These are phyloP conservation scores for Dinochytrium kinnereticum DNA, from an alignment of 371 early-diverging fungal species.

Conservation along the genomic window DNA sequence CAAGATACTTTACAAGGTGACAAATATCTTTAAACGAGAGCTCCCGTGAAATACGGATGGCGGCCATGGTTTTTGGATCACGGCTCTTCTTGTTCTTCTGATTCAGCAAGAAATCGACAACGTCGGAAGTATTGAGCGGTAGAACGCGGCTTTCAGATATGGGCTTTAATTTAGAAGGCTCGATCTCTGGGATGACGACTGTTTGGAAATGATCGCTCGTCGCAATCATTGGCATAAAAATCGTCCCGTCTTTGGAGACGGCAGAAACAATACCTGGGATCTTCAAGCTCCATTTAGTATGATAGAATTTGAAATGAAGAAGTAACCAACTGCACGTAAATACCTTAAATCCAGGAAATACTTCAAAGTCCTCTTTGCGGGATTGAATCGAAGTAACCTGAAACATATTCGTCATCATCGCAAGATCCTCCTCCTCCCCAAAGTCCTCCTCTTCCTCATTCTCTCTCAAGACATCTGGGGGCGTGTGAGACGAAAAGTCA, in stretches of 20 bases:
- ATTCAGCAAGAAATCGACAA: too few relatives aligned
- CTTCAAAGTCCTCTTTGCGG: background rate
- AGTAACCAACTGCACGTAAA: background rate
- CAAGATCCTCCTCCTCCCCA: constrained; percentile 5
- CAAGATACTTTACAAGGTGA: too few relatives aligned
- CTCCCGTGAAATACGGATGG: too few relatives aligned
- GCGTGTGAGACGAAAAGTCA: background rate
- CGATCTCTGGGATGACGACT: background rate
- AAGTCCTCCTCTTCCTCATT: background rate
- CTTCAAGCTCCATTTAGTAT: too few relatives aligned
- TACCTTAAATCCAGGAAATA: constrained; percentile 8
- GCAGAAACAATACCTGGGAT: background rate
- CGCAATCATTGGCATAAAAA: background rate
- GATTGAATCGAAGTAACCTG: constrained; percentile 1
- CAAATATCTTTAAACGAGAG: too few relatives aligned
- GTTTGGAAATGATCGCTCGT: constrained; percentile 1
- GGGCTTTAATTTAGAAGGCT: too few relatives aligned
- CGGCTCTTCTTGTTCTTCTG: too few relatives aligned
- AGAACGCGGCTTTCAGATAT: too few relatives aligned
- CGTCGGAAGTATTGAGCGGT: too few relatives aligned
- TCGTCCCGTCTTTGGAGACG: background rate
- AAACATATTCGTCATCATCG: background rate
- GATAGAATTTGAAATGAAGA: background rate
- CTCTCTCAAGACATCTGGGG: background rate
- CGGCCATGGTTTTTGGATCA: too few relatives aligned